Conservation (phyloP, 1,284 basidiomycete genomes). For the Wolfiporia cocos region DNA sequence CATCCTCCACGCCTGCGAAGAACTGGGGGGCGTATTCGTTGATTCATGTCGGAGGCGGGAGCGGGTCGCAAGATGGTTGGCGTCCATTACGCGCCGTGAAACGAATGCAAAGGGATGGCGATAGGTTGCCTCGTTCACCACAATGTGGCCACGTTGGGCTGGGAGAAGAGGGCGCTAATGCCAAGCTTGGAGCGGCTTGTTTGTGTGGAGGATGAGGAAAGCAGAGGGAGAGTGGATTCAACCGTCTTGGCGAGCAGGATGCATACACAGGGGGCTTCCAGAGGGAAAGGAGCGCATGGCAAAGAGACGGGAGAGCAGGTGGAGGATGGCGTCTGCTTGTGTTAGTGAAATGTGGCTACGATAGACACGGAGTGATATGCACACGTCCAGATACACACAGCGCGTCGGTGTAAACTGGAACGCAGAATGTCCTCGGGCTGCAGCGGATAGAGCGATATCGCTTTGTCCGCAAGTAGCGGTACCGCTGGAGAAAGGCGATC, state of each 20-base stretch:
- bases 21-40: constrained; percentile 66
- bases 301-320: constrained; percentile 83
- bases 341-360: constrained; percentile 12
- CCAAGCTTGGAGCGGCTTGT: constrained; percentile 30
- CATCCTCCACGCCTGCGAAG: constrained; percentile 60
- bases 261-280: constrained; percentile 75
- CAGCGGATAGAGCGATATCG: constrained; percentile 57
- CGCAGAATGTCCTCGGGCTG: constrained; percentile 52
- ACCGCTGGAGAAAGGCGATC: constrained; percentile 70
- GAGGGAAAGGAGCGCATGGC: constrained; percentile 65
- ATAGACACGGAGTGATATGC: constrained; percentile 20
- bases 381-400: constrained; percentile 31
- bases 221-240: constrained; percentile 22
- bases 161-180: constrained; percentile 40
- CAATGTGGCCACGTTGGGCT: constrained; percentile 48
- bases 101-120: constrained; percentile 65
- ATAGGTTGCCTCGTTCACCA: constrained; percentile 62
- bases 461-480: constrained; percentile 77
- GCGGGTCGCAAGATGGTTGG: constrained; percentile 72
- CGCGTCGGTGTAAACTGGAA: constrained; percentile 67
- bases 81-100: constrained; percentile 44
- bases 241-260: constrained; percentile 62
- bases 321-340: constrained; percentile 39
- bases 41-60: constrained; percentile 59
- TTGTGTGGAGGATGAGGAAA: constrained; percentile 25